phyloP scores from a whole-genome alignment of 208 protist species.

The Trypanosoma cruzi region DNA sequence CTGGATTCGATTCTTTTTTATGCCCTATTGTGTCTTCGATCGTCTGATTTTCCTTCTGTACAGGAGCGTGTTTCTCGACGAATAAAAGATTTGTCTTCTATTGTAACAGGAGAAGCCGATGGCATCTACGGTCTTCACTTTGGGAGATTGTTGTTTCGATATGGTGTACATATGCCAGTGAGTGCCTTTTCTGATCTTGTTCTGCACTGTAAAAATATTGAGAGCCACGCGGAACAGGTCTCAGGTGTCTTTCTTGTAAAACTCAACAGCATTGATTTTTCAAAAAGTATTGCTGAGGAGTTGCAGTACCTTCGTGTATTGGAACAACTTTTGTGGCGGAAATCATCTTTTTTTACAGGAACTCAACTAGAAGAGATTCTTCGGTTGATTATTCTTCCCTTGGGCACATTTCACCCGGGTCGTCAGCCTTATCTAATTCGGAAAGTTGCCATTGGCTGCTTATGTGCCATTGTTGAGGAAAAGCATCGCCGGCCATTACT shows the following conservation, averaged over 20 bases:
- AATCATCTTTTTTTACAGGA: slow-evolving; percentile 33
- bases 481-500: slow-evolving; percentile 32
- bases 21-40: slow-evolving; percentile 62
- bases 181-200: slow-evolving; percentile 75
- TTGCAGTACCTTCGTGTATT: slow-evolving; percentile 77
- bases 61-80: slow-evolving; percentile 29
- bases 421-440: slow-evolving; percentile 79
- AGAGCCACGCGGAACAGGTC: slow-evolving; percentile 37
- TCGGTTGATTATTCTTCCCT: slow-evolving; percentile 63
- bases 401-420: slow-evolving; percentile 63
- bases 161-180: slow-evolving; percentile 69
- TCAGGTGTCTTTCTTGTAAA: slow-evolving; percentile 65
- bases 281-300: slow-evolving; percentile 71
- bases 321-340: slow-evolving; percentile 64
- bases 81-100: slow-evolving; percentile 48
- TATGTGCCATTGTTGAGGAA: slow-evolving; percentile 57
- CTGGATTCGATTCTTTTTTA: slow-evolving; percentile 86
- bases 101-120: slow-evolving; percentile 57
- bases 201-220: slow-evolving; percentile 34
- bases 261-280: slow-evolving; percentile 70
- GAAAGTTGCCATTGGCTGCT: slow-evolving; percentile 82
- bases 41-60: slow-evolving; percentile 46
- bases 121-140: slow-evolving; percentile 79
- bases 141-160: slow-evolving; percentile 53
- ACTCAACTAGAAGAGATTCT: slow-evolving; percentile 63